These are phyloP conservation scores for Biscogniauxia mediterranea DNA, from an alignment of 2,329 filamentous ascomycete species.

Conservation along the genomic window DNA sequence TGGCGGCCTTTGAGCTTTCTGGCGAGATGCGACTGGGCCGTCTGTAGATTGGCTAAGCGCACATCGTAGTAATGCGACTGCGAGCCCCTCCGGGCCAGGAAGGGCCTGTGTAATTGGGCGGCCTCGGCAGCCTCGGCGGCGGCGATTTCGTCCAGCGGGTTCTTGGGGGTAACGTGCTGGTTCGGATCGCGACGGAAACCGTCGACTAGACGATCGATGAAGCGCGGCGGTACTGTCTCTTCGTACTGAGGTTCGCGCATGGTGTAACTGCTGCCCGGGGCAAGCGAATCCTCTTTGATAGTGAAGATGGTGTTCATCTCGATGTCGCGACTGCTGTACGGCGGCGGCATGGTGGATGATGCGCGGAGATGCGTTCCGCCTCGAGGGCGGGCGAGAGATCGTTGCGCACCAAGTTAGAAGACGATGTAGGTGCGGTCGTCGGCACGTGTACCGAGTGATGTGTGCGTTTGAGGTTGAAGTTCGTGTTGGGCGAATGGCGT, in stretches of 20 bases:
- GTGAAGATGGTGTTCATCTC: slow-evolving; percentile 56
- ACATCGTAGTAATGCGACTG: slow-evolving; percentile 53
- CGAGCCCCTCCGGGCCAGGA: slow-evolving; percentile 27
- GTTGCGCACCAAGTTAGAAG: not conserved
- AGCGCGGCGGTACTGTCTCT: slow-evolving; percentile 33
- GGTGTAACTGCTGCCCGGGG: slow-evolving; percentile 48
- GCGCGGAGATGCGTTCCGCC: slow-evolving; percentile 10
- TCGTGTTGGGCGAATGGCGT: not conserved
- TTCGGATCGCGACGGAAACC: slow-evolving; percentile 62
- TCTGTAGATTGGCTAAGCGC: slow-evolving; percentile 64
- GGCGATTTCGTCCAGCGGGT: slow-evolving; percentile 36
- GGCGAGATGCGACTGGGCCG: slow-evolving; percentile 71
- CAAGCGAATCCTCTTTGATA: slow-evolving; percentile 56
- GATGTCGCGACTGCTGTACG: slow-evolving; percentile 35
- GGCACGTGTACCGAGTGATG: not conserved
- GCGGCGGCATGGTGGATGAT: slow-evolving; percentile 36
- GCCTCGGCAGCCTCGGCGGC: slow-evolving; percentile 32
- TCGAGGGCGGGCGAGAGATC: slow-evolving; percentile 14
- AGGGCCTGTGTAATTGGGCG: slow-evolving; percentile 25
- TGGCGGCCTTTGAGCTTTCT: slow-evolving; percentile 80
- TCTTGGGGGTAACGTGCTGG: slow-evolving; percentile 46
- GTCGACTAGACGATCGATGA: slow-evolving; percentile 50
- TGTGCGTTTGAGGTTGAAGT: not conserved
- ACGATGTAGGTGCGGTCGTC: not conserved
- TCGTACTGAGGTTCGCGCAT: slow-evolving; percentile 51